phyloP scores from a whole-genome alignment of 768 basidiomycete species.

The Auriscalpium microsporum region DNA sequence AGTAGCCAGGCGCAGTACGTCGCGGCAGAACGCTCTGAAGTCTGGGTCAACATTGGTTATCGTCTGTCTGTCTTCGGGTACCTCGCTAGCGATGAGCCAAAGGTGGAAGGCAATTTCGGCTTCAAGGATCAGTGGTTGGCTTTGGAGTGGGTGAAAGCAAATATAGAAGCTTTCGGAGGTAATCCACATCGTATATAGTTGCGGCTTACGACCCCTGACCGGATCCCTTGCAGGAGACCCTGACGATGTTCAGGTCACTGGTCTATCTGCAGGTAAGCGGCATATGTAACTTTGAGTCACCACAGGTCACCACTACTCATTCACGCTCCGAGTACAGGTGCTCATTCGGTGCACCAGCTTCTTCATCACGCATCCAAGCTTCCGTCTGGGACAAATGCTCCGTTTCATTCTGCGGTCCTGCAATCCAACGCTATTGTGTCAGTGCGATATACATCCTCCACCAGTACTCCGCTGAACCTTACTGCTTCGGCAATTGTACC shows the following conservation, averaged over 20 bases:
- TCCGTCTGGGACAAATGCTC: constrained; percentile 45
- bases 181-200: constrained; percentile 4
- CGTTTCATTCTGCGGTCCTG: constrained; percentile 56
- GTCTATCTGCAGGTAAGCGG: constrained; percentile 58
- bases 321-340: constrained; percentile 31
- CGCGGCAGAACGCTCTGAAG: constrained; percentile 52
- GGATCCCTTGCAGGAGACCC: constrained; percentile 42
- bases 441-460: neutral
- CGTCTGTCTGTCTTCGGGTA: constrained; percentile 73
- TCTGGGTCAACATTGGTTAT: constrained; percentile 74
- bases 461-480: neutral
- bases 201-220: neutral
- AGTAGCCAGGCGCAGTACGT: constrained; percentile 58
- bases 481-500: neutral
- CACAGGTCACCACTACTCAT: neutral
- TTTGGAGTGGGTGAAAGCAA: constrained; percentile 60
- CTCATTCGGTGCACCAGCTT: constrained; percentile 68
- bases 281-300: neutral
- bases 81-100: constrained; percentile 54
- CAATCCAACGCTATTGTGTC: constrained; percentile 35
- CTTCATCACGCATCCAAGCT: constrained; percentile 62
- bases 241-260: constrained; percentile 49
- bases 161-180: constrained; percentile 67
- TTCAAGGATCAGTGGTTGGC: constrained; percentile 83
- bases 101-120: constrained; percentile 65